Evolutionary conservation across 176 grass and related monocot species (phyloP).

Genomic region (Eremochloa ophiuroides): DNA sequence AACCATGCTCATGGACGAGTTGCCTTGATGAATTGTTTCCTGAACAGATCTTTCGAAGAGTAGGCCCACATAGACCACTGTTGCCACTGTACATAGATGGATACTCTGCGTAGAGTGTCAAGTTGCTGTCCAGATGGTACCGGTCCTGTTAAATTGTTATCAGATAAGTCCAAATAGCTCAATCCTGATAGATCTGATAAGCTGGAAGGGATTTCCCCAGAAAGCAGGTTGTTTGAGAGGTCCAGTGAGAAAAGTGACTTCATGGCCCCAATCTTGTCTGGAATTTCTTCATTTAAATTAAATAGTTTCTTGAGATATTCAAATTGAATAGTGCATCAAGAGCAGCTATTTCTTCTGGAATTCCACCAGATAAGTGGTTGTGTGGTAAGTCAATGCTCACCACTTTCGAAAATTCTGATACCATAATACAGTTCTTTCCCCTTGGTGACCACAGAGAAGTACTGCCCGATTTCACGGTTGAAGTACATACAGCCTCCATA

Average conservation of each 20-base stretch:
- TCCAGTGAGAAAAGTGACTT: constrained; percentile 26
- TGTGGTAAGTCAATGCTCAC: constrained; percentile 32
- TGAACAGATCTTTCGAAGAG: not conserved
- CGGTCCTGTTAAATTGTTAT: not conserved
- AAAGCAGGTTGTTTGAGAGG: constrained; percentile 23
- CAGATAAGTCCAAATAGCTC: not conserved
- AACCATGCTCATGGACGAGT: not conserved
- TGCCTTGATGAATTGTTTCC: not conserved
- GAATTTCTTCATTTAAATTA: not conserved
- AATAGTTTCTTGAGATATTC: constrained; percentile 22
- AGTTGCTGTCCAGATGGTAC: not conserved
- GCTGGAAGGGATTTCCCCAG: not conserved
- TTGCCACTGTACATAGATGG: constrained; percentile 24
- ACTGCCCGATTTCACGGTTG: not conserved
- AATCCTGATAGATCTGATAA: not conserved
- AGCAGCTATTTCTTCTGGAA: not conserved
- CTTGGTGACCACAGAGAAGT: constrained; percentile 18
- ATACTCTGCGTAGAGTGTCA: not conserved
- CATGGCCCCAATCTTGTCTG: constrained; percentile 15
- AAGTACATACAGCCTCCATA: not conserved
- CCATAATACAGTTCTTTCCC: not conserved
- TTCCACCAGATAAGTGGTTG: not conserved
- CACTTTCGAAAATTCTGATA: not conserved
- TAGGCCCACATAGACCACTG: constrained; percentile 2
- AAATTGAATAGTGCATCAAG: constrained; percentile 8